These are phyloP conservation scores for Teratosphaeria zuluensis DNA, from an alignment of 2,329 filamentous ascomycete species.

Conservation along the genomic window DNA sequence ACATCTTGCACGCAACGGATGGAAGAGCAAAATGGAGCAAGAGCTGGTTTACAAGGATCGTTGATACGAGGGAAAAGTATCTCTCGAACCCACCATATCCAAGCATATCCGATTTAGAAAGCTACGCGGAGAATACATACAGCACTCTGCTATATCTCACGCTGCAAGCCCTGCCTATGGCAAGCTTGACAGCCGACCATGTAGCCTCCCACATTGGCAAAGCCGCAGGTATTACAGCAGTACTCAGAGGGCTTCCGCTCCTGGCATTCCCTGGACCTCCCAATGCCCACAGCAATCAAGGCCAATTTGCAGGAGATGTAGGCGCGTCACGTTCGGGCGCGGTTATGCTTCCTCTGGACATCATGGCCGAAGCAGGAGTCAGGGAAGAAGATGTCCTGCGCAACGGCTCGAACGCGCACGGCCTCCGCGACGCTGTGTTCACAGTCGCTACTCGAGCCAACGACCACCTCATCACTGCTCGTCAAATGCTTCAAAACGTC, in stretches of 20 bases:
- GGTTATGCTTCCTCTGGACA: conserved; percentile 74
- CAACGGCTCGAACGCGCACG: conserved; percentile 64
- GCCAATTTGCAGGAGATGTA: conserved; percentile 27
- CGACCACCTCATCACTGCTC: conserved; percentile 87
- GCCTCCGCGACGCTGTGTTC: conserved; percentile 83
- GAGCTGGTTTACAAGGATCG: conserved; percentile 55
- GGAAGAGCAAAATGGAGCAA: conserved; percentile 44
- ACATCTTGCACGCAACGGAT: conserved; percentile 39
- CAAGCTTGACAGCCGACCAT: conserved; percentile 80
- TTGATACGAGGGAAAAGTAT: conserved; percentile 71
- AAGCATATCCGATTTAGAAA: conserved; percentile 63
- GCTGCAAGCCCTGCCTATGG: conserved; percentile 66
- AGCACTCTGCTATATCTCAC: conserved; percentile 85
- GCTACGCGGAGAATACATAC: conserved; percentile 90
- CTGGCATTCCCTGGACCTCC: conserved; percentile 67
- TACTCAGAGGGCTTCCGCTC: conserved; percentile 78
- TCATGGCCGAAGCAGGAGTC: conserved; percentile 74
- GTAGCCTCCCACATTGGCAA: conserved; percentile 93
- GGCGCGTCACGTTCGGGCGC: conserved; percentile 46
- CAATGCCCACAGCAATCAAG: conserved; percentile 45
- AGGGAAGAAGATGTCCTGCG: conserved; percentile 85
- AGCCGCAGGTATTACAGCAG: conserved; percentile 75
- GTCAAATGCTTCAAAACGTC: conserved; percentile 80
- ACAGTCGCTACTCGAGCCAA: conserved; percentile 85
- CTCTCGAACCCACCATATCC: conserved; percentile 77